Base-by-base conservation (phyloP, 345 rosid species). In the Kandelia obovata region DNA sequence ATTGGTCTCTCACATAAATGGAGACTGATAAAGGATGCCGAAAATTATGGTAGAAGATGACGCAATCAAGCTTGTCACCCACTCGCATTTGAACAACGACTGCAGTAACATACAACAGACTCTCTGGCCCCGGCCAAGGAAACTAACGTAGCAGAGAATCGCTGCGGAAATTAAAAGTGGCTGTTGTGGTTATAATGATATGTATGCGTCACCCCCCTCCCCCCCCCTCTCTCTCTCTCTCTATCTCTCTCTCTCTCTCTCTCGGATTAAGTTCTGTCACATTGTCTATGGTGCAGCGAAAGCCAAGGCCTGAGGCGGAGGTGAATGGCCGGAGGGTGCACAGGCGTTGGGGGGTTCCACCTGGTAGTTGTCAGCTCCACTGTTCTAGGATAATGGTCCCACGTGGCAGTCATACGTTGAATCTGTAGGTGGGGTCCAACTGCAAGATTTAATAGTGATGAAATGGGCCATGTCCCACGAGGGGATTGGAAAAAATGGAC, bases 11-110 rank as follows among this genome's bases (percentile, higher is more conserved):
- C 17, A 25, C 7, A 16, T 47, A 53, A 32, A 21, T 2, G 4
- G 20, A 26, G 53, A 13, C 11, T 20, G 58, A 47, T 5, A 32
- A 2, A 7, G 21, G 51, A 47, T 13, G 17, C 58, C 6, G 56
- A 19, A 51, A 56, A 66, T 43, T 7, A 70, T 20, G 56, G 37
- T 20, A 47, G 79, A 75, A 53, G 78, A 75, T 82, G 88, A 76
- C 81, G 79, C 66, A 30, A 61, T 70, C 71, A 61, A 79, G 74
- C 83, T 78, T 73, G 84, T 82, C 69, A 51, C 65, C 11, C 80
- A 73, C 53, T 55, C 68, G 28, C 70, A 31, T 17, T 16, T 19
- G 19, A 5, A 52, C 70, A 51, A 46, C 39, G 16, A 64, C 57
- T 23, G n/a, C 39, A 35, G 64, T 19, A 26, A n/a, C 6, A 49